Base-by-base conservation (phyloP, 768 basidiomycete species). In the Myochromella boudieri region DNA sequence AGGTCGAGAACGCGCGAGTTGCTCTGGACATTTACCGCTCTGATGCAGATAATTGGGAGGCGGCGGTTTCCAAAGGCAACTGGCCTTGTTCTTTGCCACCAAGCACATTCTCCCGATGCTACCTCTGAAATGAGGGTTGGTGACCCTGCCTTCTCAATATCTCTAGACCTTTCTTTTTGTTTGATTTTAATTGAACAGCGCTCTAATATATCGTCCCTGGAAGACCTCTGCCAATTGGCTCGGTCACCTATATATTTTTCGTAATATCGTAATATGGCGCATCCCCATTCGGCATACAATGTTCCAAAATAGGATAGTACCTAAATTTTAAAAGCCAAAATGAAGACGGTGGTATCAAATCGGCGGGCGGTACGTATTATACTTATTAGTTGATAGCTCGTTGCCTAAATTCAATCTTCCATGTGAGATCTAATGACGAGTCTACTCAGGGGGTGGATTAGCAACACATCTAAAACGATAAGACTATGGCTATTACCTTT, bases 51-150 rank as follows among this genome's bases (percentile, higher is more conserved):
- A 79, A 82, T 45, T 91, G 89, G 88, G 89, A 91, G 58, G 60
- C 53, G 8, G 71, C 78, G 17, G 71, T 91, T 34, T 62, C 72
- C 11, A 68, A 66, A 25, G 80, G 78, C 8, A 80, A 82, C 49
- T 91, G 89, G 89, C 88, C 89, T 1, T 84, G 79, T 48, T 72
- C 73, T 44, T 76, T 91, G 39, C 87, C 89, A 27, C 89, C 89
- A 0, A 82, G 80, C 63, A 81, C 82, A 7, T 91, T 87, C 65
- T 89, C 89, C 43, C 79, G 87, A 53, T 91, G 87, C 62, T 91
- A 89, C 60, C 63, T 80, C 42, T 89, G 61, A 66, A 39, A 37
- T n/a, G n/a, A 38, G 51, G 25, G 17, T 10, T 32, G 34, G 49
- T 26, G 32, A 24, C 37, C 43, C 21, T 15, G 10, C 26, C 26